Evolutionary conservation across 306 rosid genomes (phyloP), one percentile per base, ranked within the genome.

Genomic region (Hylodesmum podocarpum): DNA sequence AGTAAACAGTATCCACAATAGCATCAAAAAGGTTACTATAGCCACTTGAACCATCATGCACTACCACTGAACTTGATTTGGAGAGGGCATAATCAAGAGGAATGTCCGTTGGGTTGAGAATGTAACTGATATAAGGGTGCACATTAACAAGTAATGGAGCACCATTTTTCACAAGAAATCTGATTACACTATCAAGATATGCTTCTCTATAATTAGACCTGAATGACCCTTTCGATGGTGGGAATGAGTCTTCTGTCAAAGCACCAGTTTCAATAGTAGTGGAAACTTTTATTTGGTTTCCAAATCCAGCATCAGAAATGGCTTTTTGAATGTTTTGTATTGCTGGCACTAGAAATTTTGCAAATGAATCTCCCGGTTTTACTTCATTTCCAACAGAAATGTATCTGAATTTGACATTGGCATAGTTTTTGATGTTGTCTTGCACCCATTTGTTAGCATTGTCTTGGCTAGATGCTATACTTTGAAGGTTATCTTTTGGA

Each of bases 11-110:
- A n/a, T n/a, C n/a, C n/a, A n/a, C n/a, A 87, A 70, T 53, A 1
- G 87, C 87, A 11, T 82, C 88, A 22, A 86, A 88, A 3, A 84
- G 83, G 76, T 80, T 84, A 3, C 6, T 62, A 43, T 89, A 89
- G 37, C 68, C 70, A 28, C 68, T 47, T 7, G 39, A 41, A 0
- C 78, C 84, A 43, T 86, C 93, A 3, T 4, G 47, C 39, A 83
- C 89, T 8, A 81, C 78, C 6, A 39, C 57, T 0, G 84, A 65
- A 19, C 64, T 25, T 43, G 81, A 24, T 0, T 21, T 66, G 66
- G 83, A 82, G 64, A 86, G 77, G 5, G 89, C 90, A 51, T 67
- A 84, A 36, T 78, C 77, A 16, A 85, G 72, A 14, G 16, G 5
- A n/a, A 82, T 66, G 53, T 41, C 34, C 10, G 1, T 15, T 0